Evolutionary conservation across 192 early-diverging fungal genomes (phyloP), one percentile per base, ranked within the genome.

Genomic region (Coemansia sp.): DNA sequence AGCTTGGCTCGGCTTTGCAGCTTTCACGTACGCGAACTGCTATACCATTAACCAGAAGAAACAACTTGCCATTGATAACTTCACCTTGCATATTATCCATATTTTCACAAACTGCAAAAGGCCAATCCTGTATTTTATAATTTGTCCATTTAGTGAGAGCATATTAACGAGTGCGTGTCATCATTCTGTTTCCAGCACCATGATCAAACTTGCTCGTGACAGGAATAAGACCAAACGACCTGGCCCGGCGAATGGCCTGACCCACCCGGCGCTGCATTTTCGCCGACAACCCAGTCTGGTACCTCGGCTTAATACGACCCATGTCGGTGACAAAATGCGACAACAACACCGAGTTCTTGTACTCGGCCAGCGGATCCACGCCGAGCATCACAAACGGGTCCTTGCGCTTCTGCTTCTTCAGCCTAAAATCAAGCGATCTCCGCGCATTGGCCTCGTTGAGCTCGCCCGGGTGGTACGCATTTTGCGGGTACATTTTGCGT

Each of bases 161-260:
- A 53, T 53, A 11, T 53, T 53, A 53, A 32, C 32, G 32, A 32
- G 32, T 32, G 32, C 32, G 32, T 32, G 32, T 0, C 32, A 53
- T 24, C 22, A 10, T 49, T 27, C 29, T 63, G 64, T 62, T 65
- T 65, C 63, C 56, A 32, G 58, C 39, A 11, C 45, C 25, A 29
- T 24, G 25, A 22, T 58, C 45, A 17, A 67, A 59, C 70, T 63
- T 74, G 72, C 53, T 76, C 0, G 73, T 77, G 12, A 84, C 65
- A 11, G 82, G 82, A 50, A 84, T 67, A 35, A 84, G 63, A 2
- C 83, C 83, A 66, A 84, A 84, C 4, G 88, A 81, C 9, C 88
- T 77, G 1, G 84, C 88, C 38, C 88, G 73, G 41, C 85, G 83
- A 43, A 89, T 85, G 35, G 86, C 83, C 76, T 85, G 85, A 24